Evolutionary conservation across 108 stramenopile genomes (phyloP).

Genomic region (Cylindrotheca closterium): DNA sequence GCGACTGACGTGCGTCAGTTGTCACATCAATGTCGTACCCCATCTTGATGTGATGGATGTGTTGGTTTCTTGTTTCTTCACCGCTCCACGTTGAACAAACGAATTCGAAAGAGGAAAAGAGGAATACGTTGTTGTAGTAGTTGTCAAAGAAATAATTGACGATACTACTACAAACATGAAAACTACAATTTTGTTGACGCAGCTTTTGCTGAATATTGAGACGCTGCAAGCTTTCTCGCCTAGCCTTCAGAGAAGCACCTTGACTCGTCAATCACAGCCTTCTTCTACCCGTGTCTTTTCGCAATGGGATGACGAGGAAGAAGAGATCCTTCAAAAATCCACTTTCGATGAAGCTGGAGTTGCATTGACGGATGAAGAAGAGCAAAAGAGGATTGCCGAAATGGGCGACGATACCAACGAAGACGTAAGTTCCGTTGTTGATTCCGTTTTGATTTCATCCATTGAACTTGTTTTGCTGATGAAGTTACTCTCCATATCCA

Average conservation of each 20-base stretch:
- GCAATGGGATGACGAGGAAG: constrained; percentile 37
- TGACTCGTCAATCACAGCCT: not conserved
- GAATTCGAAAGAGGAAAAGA: too few relatives aligned
- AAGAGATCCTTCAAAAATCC: constrained; percentile 6
- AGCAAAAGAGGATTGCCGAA: constrained; percentile 26
- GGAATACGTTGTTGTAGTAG: too few relatives aligned
- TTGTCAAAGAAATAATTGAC: too few relatives aligned
- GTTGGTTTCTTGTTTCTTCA: too few relatives aligned
- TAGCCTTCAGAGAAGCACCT: not conserved
- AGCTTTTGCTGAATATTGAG: not conserved
- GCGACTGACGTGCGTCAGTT: constrained; percentile 7
- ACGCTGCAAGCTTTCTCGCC: constrained; percentile 10
- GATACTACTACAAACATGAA: too few relatives aligned
- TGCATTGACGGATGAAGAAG: constrained; percentile 30
- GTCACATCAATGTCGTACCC: too few relatives aligned
- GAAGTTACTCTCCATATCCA: not conserved
- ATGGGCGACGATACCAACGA: constrained; percentile 47
- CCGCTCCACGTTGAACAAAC: too few relatives aligned
- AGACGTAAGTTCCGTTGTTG: constrained; percentile 20
- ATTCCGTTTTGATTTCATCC: not conserved
- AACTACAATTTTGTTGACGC: too few relatives aligned
- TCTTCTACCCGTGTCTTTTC: constrained; percentile 11
- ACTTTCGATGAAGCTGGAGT: constrained; percentile 41
- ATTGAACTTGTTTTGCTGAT: not conserved
- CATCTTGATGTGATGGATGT: too few relatives aligned